These are phyloP conservation scores for Dicorynia guianensis DNA, from an alignment of 306 rosid genomes.

Conservation along the genomic window DNA sequence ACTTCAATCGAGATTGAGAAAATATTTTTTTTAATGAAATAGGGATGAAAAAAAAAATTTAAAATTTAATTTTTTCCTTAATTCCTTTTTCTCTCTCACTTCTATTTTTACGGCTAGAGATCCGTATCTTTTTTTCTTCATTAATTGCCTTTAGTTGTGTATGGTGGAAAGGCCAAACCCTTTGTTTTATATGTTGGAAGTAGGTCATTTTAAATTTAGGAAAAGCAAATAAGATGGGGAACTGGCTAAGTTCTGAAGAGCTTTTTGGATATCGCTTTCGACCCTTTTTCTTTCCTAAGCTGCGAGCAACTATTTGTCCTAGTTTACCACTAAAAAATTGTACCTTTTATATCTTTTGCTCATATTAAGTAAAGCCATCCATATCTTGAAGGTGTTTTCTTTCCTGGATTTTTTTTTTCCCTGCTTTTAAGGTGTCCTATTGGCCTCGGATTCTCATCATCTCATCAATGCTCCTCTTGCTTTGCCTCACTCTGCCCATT, in stretches of 20 bases:
- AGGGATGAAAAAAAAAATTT: too few relatives aligned
- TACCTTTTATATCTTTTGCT: slow-evolving; percentile 34
- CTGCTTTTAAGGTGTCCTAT: slow-evolving; percentile 51
- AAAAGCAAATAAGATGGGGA: slow-evolving; percentile 13
- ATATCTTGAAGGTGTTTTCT: slow-evolving; percentile 23
- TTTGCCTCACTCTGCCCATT: slow-evolving; percentile 28
- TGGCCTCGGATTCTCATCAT: slow-evolving; percentile 46
- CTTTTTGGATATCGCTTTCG: slow-evolving; percentile 42
- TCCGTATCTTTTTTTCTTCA: too few relatives aligned
- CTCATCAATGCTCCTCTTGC: slow-evolving; percentile 27
- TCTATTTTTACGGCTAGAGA: too few relatives aligned
- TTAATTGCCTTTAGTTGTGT: slow-evolving; percentile 11
- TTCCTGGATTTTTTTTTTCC: slow-evolving; percentile 9
- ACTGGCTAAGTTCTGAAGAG: slow-evolving; percentile 35
- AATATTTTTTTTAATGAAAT: too few relatives aligned
- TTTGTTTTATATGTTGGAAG: slow-evolving; percentile 28
- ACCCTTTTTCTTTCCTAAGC: slow-evolving; percentile 41
- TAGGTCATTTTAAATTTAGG: slow-evolving; percentile 15
- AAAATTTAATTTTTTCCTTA: too few relatives aligned
- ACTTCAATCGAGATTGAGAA: too few relatives aligned
- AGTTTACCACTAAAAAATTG: slow-evolving; percentile 27
- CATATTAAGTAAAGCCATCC: slow-evolving; percentile 42
- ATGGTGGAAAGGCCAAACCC: slow-evolving; percentile 28
- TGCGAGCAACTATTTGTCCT: slow-evolving; percentile 48
- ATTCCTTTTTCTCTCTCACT: too few relatives aligned